phyloP scores from a whole-genome alignment of 164 flowering plant species.

The Annona squamosa region DNA sequence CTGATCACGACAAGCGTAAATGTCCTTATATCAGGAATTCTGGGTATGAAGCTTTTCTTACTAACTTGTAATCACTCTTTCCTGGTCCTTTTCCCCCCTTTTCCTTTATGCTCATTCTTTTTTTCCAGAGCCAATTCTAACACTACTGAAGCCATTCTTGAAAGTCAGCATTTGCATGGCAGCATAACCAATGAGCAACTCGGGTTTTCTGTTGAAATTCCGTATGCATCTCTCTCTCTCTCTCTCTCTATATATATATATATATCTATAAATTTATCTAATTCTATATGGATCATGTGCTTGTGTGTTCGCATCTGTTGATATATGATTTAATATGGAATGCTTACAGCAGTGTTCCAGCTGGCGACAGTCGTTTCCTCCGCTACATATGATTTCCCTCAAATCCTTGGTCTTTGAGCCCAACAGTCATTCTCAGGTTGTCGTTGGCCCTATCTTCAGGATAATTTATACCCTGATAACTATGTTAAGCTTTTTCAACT shows the following conservation, averaged over 20 bases:
- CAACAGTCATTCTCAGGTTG: neutral
- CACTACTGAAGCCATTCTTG: neutral
- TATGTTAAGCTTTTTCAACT: neutral
- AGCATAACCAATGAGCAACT: neutral
- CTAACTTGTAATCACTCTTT: neutral
- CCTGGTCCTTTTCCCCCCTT: too few species aligned
- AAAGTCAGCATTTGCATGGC: slow-evolving; percentile 2
- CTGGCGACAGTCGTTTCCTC: neutral
- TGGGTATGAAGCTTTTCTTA: slow-evolving; percentile 19
- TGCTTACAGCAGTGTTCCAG: slow-evolving; percentile 3
- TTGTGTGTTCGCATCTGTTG: too few species aligned
- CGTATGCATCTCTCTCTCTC: neutral
- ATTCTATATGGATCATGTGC: too few species aligned
- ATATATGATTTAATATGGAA: neutral
- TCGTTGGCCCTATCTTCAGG: neutral
- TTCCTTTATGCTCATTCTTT: too few species aligned
- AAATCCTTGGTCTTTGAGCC: neutral
- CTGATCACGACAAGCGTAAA: slow-evolving; percentile 8
- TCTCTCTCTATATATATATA: neutral
- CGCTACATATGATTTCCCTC: neutral
- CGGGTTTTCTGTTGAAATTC: slow-evolving; percentile 2
- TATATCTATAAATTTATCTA: neutral
- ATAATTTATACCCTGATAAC: neutral
- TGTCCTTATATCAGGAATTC: slow-evolving; percentile 11
- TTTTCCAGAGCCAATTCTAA: neutral